Percentiles rank a stretch among this genome's conserved stretches.
phyloP scores from a whole-genome alignment of 2,329 filamentous ascomycete species.

The Monosporascus cannonballus region DNA sequence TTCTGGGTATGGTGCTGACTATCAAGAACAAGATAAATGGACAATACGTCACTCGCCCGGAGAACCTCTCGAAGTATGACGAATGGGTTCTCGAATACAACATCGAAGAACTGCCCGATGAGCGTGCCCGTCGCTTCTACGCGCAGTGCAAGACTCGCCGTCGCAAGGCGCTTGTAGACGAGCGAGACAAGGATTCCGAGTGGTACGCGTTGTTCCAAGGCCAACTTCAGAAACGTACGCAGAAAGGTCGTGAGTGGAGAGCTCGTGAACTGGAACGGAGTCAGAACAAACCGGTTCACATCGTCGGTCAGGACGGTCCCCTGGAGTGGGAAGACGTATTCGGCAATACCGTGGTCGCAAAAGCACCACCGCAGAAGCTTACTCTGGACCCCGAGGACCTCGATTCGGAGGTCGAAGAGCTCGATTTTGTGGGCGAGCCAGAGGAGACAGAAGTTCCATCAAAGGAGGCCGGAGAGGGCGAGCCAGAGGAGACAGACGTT shows the following conservation, averaged over 20 bases:
- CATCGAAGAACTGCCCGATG: conserved; percentile 53
- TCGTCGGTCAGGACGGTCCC: conserved; percentile 37
- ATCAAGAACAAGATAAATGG: conserved; percentile 69
- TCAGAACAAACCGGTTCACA: conserved; percentile 36
- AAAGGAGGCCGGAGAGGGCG: no score
- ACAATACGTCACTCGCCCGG: conserved; percentile 54
- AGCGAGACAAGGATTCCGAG: conserved; percentile 33
- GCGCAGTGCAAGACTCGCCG: conserved; percentile 50
- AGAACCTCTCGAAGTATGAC: conserved; percentile 29
- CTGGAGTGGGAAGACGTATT: conserved; percentile 31
- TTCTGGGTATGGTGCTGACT: conserved; percentile 67
- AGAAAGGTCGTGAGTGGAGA: conserved; percentile 54
- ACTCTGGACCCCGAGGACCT: background rate
- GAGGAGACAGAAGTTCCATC: no score
- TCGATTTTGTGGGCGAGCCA: no score
- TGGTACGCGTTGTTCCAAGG: conserved; percentile 44
- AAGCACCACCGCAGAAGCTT: background rate
- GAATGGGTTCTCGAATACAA: conserved; percentile 77
- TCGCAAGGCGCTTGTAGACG: conserved; percentile 36
- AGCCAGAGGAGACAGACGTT: no score
- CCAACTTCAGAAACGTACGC: conserved; percentile 34
- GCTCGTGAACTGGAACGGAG: conserved; percentile 46
- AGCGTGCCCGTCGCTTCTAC: conserved; percentile 48
- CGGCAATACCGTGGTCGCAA: background rate
- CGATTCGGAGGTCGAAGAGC: no score